Base-by-base conservation (phyloP, 164 flowering plant species). In the Macadamia integrifolia region DNA sequence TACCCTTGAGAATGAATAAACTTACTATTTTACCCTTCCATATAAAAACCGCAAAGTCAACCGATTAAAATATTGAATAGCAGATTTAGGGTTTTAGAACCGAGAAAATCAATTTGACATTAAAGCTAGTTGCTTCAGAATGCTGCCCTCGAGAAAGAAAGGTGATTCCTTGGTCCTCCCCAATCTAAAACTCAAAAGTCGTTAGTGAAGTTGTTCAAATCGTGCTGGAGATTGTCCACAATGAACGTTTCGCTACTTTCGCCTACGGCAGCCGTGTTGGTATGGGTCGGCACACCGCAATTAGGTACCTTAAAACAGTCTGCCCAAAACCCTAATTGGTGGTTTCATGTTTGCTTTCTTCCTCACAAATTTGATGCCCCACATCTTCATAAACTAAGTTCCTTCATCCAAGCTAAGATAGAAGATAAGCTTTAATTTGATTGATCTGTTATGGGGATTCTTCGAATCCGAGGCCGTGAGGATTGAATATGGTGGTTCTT, bases 211-310 rank as follows among this genome's bases (percentile, higher is more conserved):
- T 97, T 44, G 66, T 94, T 57, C 78, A 95, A 71, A 84, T 94
- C 84, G 90, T 90, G 13, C 74, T 94, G 72, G 95, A 88, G 68
- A 69, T 77, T 60, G 77, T 94, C 5, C 90, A 90, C 70, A 97
- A 90, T 75, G 85, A 79, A 43, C 76, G 88, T 56, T 90, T 90
- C 58, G 83, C 70, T 18, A 91, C 96, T 0, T 93, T 93, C 73
- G 75, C 78, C n/a, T 92, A 92, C 58, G 97, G 97, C 3, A 93
- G 93, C 2, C 87, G 96, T 17, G 88, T 81, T 0, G 85, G 85
- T 14, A 84, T 88, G 96, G 97, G 98, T 0, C 71, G 96, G 48
- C 98, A 92, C 65, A 88, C 97, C 0, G 97, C 97, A 0, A 74
- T 94, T 74, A 69, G 98, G 76, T 94, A 94, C 72, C 71, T 94